Evolutionary conservation across 495 filamentous ascomycete species (phyloP).

Genomic region (Neurospora africana): DNA sequence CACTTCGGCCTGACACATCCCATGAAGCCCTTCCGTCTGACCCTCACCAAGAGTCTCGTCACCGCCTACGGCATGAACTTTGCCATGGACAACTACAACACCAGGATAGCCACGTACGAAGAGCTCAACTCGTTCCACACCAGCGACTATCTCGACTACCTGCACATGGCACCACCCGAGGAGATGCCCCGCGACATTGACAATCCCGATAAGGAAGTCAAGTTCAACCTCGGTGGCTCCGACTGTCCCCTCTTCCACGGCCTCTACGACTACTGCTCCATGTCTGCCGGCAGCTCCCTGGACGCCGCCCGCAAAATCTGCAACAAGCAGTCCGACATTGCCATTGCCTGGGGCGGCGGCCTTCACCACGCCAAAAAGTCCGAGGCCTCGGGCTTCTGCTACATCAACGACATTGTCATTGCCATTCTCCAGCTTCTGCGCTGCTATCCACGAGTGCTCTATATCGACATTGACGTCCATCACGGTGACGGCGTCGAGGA

Average conservation of each 20-base stretch:
- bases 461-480: constrained; percentile 98
- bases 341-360: constrained; percentile 95
- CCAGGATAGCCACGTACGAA: constrained; percentile 72
- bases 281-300: constrained; percentile 82
- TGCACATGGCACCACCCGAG: constrained; percentile 44
- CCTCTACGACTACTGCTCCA: constrained; percentile 85
- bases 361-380: constrained; percentile 96
- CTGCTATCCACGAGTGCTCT: constrained; percentile 86
- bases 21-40: constrained; percentile 98
- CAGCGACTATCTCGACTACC: constrained; percentile 80
- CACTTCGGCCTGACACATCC: constrained; percentile 93
- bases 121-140: constrained; percentile 84
- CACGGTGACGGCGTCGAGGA: constrained; percentile 98
- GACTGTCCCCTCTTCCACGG: constrained; percentile 97
- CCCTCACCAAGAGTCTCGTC: constrained; percentile 87
- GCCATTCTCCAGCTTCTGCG: constrained; percentile 93
- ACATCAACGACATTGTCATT: constrained; percentile 96
- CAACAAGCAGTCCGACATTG: constrained; percentile 80
- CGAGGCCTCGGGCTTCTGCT: constrained; percentile 95
- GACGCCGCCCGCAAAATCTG: constrained; percentile 86
- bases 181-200: constrained; percentile 40
- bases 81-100: constrained; percentile 85
- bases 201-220: constrained; percentile 38
- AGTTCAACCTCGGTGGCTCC: constrained; percentile 76
- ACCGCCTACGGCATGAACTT: constrained; percentile 89